Evolutionary conservation across 2,329 filamentous ascomycete species (phyloP).

Genomic region (Teratosphaeria viscida): DNA sequence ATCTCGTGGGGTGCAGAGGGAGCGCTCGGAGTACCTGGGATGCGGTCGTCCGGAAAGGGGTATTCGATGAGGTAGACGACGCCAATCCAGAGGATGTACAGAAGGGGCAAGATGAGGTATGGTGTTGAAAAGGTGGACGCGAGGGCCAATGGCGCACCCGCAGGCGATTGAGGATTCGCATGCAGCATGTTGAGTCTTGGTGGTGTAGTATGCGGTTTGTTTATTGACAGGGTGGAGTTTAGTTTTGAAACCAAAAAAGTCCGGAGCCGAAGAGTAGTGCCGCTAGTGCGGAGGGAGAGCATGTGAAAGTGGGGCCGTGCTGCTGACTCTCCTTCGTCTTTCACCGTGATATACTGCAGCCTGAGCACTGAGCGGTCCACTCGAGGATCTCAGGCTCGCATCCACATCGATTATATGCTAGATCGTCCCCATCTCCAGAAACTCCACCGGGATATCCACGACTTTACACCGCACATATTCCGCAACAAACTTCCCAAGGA

Average conservation of each 20-base stretch:
- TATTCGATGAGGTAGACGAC: no score
- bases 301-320: neutral
- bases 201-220: neutral
- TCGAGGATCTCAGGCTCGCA: no score
- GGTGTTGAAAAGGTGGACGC: neutral
- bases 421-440: conserved; percentile 1
- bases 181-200: neutral
- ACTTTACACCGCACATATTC: conserved; percentile 15
- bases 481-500: conserved; percentile 24
- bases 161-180: neutral
- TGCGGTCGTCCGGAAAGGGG: no score
- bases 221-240: neutral
- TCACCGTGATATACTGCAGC: neutral
- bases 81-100: neutral
- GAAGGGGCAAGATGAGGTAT: neutral
- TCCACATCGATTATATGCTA: neutral
- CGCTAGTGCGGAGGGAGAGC: neutral
- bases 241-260: neutral
- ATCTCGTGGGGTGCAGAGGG: neutral
- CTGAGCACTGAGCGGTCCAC: no score
- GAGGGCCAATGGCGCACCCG: neutral
- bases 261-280: neutral
- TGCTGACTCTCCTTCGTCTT: neutral
- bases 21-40: no score
- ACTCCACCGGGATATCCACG: conserved; percentile 1